Conservation (phyloP, 352 stramenopile species). For the Sclerospora graminicola region DNA sequence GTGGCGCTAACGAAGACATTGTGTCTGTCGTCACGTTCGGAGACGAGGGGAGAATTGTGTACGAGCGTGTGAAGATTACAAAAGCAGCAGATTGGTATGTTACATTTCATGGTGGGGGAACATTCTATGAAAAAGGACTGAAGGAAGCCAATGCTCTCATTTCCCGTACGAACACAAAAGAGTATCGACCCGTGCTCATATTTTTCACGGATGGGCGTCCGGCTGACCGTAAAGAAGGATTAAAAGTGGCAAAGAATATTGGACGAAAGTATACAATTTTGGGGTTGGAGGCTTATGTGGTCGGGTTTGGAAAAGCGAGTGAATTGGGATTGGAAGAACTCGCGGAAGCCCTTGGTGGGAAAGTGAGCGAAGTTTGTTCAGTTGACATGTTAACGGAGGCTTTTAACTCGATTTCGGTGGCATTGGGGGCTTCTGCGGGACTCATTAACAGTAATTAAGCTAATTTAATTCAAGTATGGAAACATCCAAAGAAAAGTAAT, state of each 20-base stretch:
- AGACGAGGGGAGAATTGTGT: constrained; percentile 15
- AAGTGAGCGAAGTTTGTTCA: constrained; percentile 17
- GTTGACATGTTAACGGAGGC: constrained; percentile 14
- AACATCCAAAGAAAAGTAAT: too few relatives aligned
- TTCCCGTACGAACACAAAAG: constrained; percentile 20
- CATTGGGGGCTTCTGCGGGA: too few relatives aligned
- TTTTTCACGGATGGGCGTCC: constrained; percentile 41
- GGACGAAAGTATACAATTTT: constrained; percentile 11
- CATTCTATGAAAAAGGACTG: constrained; percentile 26
- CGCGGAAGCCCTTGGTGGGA: constrained; percentile 17
- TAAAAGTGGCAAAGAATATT: constrained; percentile 18
- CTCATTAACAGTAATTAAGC: too few relatives aligned
- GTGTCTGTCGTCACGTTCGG: constrained; percentile 38
- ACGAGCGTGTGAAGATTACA: constrained; percentile 11
- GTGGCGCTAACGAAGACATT: constrained; percentile 15
- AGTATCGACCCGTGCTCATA: constrained; percentile 26
- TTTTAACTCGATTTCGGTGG: constrained; percentile 31
- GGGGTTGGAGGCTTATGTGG: constrained; percentile 19
- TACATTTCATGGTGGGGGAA: constrained; percentile 20
- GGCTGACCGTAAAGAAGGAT: constrained; percentile 21
- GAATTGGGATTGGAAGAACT: constrained; percentile 18
- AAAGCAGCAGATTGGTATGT: background rate
- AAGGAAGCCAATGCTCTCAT: constrained; percentile 22
- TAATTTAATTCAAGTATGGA: too few relatives aligned
- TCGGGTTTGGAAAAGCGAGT: constrained; percentile 29